Evolutionary conservation across 108 stramenopile genomes (phyloP).

Genomic region (Pseudonitzschia multistriata): DNA sequence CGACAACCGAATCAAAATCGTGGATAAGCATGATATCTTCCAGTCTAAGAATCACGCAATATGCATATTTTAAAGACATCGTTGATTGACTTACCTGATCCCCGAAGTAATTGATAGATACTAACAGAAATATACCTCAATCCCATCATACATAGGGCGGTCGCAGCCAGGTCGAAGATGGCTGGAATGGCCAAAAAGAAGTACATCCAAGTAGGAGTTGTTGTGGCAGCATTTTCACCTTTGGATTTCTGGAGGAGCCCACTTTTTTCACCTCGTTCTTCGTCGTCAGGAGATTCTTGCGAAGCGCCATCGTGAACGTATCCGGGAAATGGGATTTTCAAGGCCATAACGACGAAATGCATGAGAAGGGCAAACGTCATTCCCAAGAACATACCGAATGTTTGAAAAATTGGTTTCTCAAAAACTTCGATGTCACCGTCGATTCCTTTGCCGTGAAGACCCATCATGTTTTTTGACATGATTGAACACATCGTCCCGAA

Average conservation of each 20-base stretch:
- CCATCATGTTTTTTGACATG: conserved; percentile 88
- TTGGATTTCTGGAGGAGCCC: conserved; percentile 20
- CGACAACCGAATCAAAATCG: too few relatives aligned
- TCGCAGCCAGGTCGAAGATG: conserved; percentile 84
- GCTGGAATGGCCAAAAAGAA: conserved; percentile 81
- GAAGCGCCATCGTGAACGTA: conserved; percentile 39
- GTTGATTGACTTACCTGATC: conserved; percentile 42
- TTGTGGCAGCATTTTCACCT: background rate
- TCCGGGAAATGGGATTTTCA: conserved; percentile 84
- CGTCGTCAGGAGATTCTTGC: background rate
- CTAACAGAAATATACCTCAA: conserved; percentile 81
- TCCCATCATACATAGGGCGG: conserved; percentile 91
- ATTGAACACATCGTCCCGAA: conserved; percentile 87
- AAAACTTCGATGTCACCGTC: conserved; percentile 71
- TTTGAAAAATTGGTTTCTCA: conserved; percentile 59
- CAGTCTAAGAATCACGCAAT: background rate
- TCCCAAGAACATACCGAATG: conserved; percentile 93
- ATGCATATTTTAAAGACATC: background rate
- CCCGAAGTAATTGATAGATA: conserved; percentile 86
- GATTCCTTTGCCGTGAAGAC: conserved; percentile 57
- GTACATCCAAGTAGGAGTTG: conserved; percentile 78
- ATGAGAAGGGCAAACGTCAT: conserved; percentile 83
- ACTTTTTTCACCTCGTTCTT: conserved; percentile 15
- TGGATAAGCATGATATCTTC: background rate
- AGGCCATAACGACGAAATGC: conserved; percentile 65